Evolutionary conservation across 768 basidiomycete species (phyloP).

Genomic region (Brasilioporus rufonigricans): DNA sequence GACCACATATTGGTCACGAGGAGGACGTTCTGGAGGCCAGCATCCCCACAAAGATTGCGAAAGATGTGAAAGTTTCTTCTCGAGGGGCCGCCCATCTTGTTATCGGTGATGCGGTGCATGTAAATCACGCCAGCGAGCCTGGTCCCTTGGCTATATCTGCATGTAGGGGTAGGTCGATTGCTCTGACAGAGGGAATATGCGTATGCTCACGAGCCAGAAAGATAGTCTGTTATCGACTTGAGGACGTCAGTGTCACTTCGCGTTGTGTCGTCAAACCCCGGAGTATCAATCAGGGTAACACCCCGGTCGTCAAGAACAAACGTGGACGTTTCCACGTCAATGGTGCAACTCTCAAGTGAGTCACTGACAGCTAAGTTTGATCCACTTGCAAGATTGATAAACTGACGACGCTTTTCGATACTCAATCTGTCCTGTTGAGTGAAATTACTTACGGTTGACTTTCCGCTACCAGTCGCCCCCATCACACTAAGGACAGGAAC

Average conservation of each 20-base stretch:
- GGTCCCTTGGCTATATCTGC: conserved; percentile 26
- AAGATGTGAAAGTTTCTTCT: conserved; percentile 50
- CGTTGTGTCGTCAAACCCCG: conserved; percentile 56
- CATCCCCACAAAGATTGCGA: conserved; percentile 49
- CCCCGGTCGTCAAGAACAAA: conserved; percentile 42
- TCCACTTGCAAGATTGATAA: conserved; percentile 20
- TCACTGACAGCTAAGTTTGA: conserved; percentile 21
- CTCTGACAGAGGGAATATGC: not conserved
- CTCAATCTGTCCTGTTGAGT: not conserved
- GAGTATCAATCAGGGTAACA: conserved; percentile 55
- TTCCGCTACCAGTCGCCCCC: conserved; percentile 25
- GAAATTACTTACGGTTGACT: conserved; percentile 19
- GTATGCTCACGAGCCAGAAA: conserved; percentile 25
- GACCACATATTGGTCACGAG: conserved; percentile 57
- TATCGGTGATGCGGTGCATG: conserved; percentile 49
- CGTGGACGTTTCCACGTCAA: conserved; percentile 31
- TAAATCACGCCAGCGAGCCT: conserved; percentile 45
- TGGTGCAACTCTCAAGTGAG: conserved; percentile 26
- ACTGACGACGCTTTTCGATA: conserved; percentile 9
- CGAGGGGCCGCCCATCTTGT: conserved; percentile 50
- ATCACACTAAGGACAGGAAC: conserved; percentile 13
- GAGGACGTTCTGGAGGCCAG: conserved; percentile 44
- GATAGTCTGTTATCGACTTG: conserved; percentile 40
- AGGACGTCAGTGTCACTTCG: conserved; percentile 47
- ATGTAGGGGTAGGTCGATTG: not conserved